These are phyloP conservation scores for Andrographis paniculata DNA, from an alignment of 305 asterid species.

Conservation along the genomic window DNA sequence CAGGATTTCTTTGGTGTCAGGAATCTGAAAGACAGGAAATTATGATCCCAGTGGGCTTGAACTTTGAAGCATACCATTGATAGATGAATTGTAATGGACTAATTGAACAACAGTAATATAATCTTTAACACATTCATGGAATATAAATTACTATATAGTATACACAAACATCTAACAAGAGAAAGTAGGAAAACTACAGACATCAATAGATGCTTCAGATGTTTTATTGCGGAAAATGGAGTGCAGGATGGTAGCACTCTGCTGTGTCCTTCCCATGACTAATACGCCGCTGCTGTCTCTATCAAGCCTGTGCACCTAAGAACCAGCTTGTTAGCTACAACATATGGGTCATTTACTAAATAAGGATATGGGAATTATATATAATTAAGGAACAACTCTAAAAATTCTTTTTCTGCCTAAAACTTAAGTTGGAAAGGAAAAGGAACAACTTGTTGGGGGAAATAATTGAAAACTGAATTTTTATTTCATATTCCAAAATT, in stretches of 20 bases:
- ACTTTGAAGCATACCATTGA: background rate
- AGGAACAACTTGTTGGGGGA: too few species aligned
- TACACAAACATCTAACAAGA: background rate
- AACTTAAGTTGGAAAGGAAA: too few species aligned
- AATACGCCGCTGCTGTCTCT: slow-evolving; percentile 91
- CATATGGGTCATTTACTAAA: slow-evolving; percentile 20
- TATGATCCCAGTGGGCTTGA: slow-evolving; percentile 6
- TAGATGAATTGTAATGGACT: background rate
- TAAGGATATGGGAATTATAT: slow-evolving; percentile 17
- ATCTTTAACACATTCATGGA: too few species aligned
- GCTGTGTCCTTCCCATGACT: slow-evolving; percentile 88
- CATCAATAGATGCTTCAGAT: slow-evolving; percentile 50
- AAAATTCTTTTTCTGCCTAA: too few species aligned
- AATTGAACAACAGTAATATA: slow-evolving; percentile 6
- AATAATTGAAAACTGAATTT: too few species aligned
- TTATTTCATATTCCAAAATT: too few species aligned
- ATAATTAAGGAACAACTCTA: too few species aligned
- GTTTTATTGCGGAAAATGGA: slow-evolving; percentile 95
- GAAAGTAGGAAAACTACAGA: slow-evolving; percentile 20
- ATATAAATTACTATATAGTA: too few species aligned
- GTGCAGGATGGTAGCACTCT: slow-evolving; percentile 73
- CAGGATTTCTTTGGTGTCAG: slow-evolving; percentile 36
- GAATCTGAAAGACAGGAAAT: slow-evolving; percentile 32
- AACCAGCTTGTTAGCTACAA: slow-evolving; percentile 38
- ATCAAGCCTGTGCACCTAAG: slow-evolving; percentile 95